Percentiles rank a stretch among this genome's conserved stretches.
These are phyloP conservation scores for Nepenthes mirabilis DNA, from an alignment of 148 eudicot genomes.

Conservation along the genomic window DNA sequence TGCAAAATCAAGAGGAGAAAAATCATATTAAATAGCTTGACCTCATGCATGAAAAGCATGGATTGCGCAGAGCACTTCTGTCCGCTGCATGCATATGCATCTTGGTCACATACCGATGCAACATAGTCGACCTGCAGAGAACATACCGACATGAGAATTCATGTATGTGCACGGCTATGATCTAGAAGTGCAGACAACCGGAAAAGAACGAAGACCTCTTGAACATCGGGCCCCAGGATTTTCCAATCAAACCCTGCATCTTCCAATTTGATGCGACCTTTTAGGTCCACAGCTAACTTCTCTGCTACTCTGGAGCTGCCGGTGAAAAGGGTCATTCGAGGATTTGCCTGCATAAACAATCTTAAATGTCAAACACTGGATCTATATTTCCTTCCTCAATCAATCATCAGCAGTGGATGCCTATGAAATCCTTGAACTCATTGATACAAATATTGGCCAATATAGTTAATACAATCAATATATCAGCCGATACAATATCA, in stretches of 20 bases:
- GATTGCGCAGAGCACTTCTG: conserved; percentile 98
- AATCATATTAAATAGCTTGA: conserved; percentile 9
- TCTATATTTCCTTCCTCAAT: too few species aligned
- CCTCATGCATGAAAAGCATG: conserved; percentile 92
- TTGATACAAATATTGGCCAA: too few species aligned
- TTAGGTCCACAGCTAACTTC: conserved; percentile 72
- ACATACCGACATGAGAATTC: conserved; percentile 4
- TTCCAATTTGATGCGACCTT: conserved; percentile 75
- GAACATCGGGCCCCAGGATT: conserved; percentile 95
- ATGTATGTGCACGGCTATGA: background rate
- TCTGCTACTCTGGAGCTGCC: conserved; percentile 98
- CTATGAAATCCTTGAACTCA: too few species aligned
- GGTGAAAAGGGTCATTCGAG: conserved; percentile 93
- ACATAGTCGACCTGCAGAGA: conserved; percentile 68
- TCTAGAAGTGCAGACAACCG: background rate
- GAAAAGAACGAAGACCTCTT: conserved; percentile 37
- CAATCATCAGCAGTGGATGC: too few species aligned
- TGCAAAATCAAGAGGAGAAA: background rate
- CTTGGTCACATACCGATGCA: conserved; percentile 99
- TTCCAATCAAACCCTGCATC: conserved; percentile 99
- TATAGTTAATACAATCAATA: too few species aligned
- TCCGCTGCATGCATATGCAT: conserved; percentile 97
- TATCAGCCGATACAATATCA: too few species aligned
- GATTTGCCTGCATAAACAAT: conserved; percentile 52
- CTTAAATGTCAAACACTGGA: background rate